Evolutionary conservation across 2,329 filamentous ascomycete species (phyloP), one percentile per base, ranked within the genome.

Genomic region (Talaromyces marneffei): DNA sequence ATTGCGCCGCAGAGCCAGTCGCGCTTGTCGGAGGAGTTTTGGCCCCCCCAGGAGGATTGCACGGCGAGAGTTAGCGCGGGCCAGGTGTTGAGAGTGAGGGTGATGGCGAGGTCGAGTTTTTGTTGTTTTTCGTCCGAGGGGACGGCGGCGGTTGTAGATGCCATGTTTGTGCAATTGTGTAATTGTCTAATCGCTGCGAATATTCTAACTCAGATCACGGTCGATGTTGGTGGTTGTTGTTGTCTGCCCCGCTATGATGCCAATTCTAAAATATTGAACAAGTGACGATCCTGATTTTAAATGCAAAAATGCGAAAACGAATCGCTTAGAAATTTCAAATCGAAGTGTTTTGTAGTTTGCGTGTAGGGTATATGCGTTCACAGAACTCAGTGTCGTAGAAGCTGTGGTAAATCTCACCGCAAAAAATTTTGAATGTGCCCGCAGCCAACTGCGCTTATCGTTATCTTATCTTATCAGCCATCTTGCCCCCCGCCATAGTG

Each of bases 1-100:
- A 97, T 82, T 46, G 89, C 90, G 65, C 92, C 92, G 57, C 90
- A 93, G 70, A 99, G 90, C 93, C 92, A 97, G 82, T 96, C 93
- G 70, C 93, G 89, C 80, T 97, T 97, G 76, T 95, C 91, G 63
- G 82, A 75, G 23, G 87, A 88, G 71, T 91, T 87, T 42, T 90
- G 86, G 2, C 93, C 94, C 69, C 93, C 94, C 89, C 92, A 96
- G 77, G 86, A 82, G 74, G 91, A 91, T 73, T 90, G 85, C 48
- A 97, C 90, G 52, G 94, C 91, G 71, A 96, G 86, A 54, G 88
- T 89, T 59, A 99, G 87, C 33, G 91, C 88, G 7, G 89, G 87
- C 94, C 94, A 99, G 71, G 90, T 85, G 79, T 92, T 87, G 66
- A 99, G 85, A 46, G 88, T 80, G 73, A 94, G 88, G 73, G 91